These are phyloP conservation scores for Oxytropis ochrocephala DNA, from an alignment of 306 rosid species.

Conservation along the genomic window DNA sequence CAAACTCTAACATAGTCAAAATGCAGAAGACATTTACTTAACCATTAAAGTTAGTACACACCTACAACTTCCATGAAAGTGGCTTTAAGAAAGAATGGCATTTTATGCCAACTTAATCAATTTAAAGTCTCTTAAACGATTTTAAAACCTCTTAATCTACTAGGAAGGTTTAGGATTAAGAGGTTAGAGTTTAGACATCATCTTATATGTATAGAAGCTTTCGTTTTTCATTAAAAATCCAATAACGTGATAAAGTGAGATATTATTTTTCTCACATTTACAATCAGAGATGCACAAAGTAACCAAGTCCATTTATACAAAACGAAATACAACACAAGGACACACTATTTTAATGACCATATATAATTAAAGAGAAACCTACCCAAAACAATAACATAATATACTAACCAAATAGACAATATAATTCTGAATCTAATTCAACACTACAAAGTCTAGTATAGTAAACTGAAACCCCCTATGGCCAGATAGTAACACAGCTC, in stretches of 20 bases:
- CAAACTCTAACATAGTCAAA: too few relatives aligned
- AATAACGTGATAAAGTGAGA: neutral
- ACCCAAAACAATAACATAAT: neutral
- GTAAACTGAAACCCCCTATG: neutral
- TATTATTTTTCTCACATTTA: neutral
- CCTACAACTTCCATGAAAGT: too few relatives aligned
- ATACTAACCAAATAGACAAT: neutral
- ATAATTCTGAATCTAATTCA: constrained; percentile 2
- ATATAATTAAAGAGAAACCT: neutral
- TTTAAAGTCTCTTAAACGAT: too few relatives aligned
- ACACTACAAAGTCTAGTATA: constrained; percentile 1
- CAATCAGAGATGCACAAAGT: neutral
- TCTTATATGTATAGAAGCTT: too few relatives aligned
- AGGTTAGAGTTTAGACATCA: too few relatives aligned
- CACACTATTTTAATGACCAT: constrained; percentile 19
- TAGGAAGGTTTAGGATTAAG: too few relatives aligned
- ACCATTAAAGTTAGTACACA: too few relatives aligned
- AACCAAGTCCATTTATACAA: constrained; percentile 24
- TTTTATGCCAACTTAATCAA: too few relatives aligned
- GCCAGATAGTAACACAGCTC: constrained; percentile 46
- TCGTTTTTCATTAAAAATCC: neutral
- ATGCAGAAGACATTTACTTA: too few relatives aligned
- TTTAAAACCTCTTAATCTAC: too few relatives aligned
- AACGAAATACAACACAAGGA: neutral
- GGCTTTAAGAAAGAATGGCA: too few relatives aligned